phyloP scores from a whole-genome alignment of 1,139 yeast genomes.

The Blastobotrys malaysiensis region DNA sequence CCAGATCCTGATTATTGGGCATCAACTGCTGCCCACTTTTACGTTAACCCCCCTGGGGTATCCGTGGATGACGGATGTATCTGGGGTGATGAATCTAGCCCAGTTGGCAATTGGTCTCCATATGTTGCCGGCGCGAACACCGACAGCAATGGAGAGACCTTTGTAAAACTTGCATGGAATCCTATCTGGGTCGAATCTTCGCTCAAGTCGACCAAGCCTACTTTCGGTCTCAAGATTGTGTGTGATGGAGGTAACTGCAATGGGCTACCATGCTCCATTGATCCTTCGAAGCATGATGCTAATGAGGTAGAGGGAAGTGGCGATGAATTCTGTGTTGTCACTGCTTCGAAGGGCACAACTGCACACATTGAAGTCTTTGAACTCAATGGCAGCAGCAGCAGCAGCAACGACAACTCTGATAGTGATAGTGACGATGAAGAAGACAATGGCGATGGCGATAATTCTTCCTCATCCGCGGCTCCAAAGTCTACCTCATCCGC shows the following conservation, averaged over 20 bases:
- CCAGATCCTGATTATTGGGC: conserved; percentile 65
- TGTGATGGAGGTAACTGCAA: conserved; percentile 66
- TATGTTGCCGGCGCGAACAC: conserved; percentile 87
- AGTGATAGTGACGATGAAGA: neutral
- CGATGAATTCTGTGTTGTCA: conserved; percentile 79
- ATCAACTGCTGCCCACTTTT: conserved; percentile 77
- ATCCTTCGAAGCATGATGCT: conserved; percentile 57
- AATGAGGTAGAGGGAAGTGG: conserved; percentile 58
- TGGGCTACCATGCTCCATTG: conserved; percentile 75
- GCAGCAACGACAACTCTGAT: conserved; percentile 4
- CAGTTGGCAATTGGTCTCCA: conserved; percentile 88
- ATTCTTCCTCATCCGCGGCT: conserved; percentile 12
- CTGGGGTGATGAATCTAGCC: conserved; percentile 68
- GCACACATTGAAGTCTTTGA: conserved; percentile 73
- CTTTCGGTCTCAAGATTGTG: conserved; percentile 64
- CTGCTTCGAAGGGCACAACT: conserved; percentile 57
- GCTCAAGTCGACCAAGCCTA: conserved; percentile 51
- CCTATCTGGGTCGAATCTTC: conserved; percentile 62
- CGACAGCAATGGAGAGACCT: conserved; percentile 64
- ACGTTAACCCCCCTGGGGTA: conserved; percentile 82
- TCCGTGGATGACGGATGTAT: conserved; percentile 70
- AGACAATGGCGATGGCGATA: neutral
- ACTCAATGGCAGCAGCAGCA: conserved; percentile 17
- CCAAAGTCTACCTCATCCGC: conserved; percentile 13
- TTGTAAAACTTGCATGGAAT: conserved; percentile 84